A percentile compares a stretch with the other conserved stretches of the same genome.
phyloP scores from a whole-genome alignment of 2,329 filamentous ascomycete genomes.

The Phialocephala sp. region DNA sequence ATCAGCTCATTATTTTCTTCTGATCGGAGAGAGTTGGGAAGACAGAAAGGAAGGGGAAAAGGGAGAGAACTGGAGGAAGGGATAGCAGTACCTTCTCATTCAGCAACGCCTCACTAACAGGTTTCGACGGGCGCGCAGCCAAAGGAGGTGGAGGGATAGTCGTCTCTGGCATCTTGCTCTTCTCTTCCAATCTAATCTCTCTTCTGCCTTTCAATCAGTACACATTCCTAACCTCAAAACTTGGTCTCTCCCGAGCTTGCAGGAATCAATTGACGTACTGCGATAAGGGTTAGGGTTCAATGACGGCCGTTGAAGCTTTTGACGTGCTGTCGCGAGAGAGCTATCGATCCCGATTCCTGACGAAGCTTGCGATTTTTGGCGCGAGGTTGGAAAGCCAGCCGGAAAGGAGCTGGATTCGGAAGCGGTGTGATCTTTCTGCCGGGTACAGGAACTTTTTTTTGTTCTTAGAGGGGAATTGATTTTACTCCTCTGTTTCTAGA shows the following conservation, averaged over 20 bases:
- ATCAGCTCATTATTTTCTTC: not conserved
- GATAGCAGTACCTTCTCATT: conserved; percentile 84
- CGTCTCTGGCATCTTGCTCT: conserved; percentile 40
- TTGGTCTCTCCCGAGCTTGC: not conserved
- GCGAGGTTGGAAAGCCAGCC: not conserved
- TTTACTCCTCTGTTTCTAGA: not conserved
- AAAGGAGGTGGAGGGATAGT: conserved; percentile 60
- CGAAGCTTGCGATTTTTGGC: conserved; percentile 5
- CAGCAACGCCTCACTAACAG: conserved; percentile 95
- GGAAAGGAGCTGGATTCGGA: not conserved
- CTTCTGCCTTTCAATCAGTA: not conserved
- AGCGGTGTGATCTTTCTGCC: conserved; percentile 25
- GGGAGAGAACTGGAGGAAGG: not conserved
- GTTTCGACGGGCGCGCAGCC: conserved; percentile 72
- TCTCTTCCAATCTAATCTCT: not conserved
- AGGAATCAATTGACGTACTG: conserved; percentile 10
- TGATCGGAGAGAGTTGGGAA: not conserved
- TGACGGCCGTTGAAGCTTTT: not conserved
- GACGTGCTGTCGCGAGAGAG: not conserved
- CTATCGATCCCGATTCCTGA: conserved; percentile 2
- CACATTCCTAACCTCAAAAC: not conserved
- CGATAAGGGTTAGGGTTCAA: not conserved
- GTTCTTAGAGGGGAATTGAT: conserved; percentile 4
- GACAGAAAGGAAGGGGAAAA: not conserved
- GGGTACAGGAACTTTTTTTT: conserved; percentile 18